Base-by-base conservation (phyloP, 495 filamentous ascomycete genomes). In the Aspergillus mulundensis region DNA sequence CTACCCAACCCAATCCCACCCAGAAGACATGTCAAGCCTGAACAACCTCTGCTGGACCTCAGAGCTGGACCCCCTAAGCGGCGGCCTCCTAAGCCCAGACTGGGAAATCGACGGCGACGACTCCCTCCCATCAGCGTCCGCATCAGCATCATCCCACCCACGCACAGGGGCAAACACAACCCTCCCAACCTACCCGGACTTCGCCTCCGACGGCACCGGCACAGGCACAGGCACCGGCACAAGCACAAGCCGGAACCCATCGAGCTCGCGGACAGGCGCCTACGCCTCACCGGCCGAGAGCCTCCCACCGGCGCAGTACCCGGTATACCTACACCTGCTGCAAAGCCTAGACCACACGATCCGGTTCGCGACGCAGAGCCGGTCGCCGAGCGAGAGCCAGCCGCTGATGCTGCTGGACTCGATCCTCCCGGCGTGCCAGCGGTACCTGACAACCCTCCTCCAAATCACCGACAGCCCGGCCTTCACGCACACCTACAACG, bases 281-380 rank as follows among this genome's bases (percentile, higher is more conserved):
- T 50, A 50, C 14, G 48, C 19, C 1, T 40, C 48, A 2, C 48
- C 48, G 0, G 3, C 34, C 14, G 48, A 50, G 11, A 24, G 15
- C 20, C 7, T 36, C 15, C 30, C 44, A 16, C 43, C 50, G 20
- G 34, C 19, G 1, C 52, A 54, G n/a, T 58, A 46, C 21, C 51
- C 59, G 6, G 8, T 36, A 1, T 61, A 58, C 21, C 51, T 61
- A 7, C 54, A 61, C 8, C 59, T 61, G 32, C 50, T 61, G 3
- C 50, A 58, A 19, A 48, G 41, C 23, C 58, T 61, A 12, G 59
- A 61, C 8, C 50, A 58, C 16, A 61, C 50, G 10, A 19, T 53
- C 14, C 41, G 43, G 15, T 18, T 58, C 10, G 40, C 36, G 6
- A 52, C 21, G 7, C 58, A 53, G 16, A 43, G 41, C 52, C 44